Evolutionary conservation across 257 asterid species (phyloP), one percentile per base, ranked within the genome.

Genomic region (Paulownia fortunei): DNA sequence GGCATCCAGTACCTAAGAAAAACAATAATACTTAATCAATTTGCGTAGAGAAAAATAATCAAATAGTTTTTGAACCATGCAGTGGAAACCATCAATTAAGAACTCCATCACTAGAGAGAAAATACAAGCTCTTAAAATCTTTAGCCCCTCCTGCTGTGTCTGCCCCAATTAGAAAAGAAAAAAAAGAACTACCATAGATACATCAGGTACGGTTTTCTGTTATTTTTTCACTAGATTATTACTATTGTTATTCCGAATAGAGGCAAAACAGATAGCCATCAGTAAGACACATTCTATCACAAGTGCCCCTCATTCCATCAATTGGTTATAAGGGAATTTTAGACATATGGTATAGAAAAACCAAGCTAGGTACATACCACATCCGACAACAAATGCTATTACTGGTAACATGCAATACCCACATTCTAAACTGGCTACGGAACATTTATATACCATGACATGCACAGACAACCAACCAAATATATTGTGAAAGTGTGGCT

Each of bases 1-100:
- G 26, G 96, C 96, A 73, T 94, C 97, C 74, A 88, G 70, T 61
- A 92, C 93, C 98, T 94, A 83, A 67, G 15, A 74, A 69, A 62
- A 78, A 42, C 54, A 47, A 64, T 27, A 76, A 27, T 42, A 59
- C 46, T 6, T 16, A 58, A 73, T 72, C 56, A 70, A 75, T 65
- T 77, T 30, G 71, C 73, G 27, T 15, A 64, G 46, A 24, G 67
- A 76, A 59, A 74, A 55, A 32, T 21, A 16, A 73, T 51, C 55
- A 44, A 76, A 10, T 70, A 37, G 30, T 9, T 41, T 63, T 12
- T 2, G 4, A 27, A 42, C 65, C 13, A 60, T 69, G 55, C 41
- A 34, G 80, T 56, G 46, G 49, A 76, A 39, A 54, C 27, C 59
- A 78, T 76, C 60, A 24, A 24, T 60, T 37, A 6, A 41, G 30